Evolutionary conservation across 352 stramenopile genomes (phyloP), one percentile per base, ranked within the genome.

Genomic region (Pilasporangium apinafurcum): DNA sequence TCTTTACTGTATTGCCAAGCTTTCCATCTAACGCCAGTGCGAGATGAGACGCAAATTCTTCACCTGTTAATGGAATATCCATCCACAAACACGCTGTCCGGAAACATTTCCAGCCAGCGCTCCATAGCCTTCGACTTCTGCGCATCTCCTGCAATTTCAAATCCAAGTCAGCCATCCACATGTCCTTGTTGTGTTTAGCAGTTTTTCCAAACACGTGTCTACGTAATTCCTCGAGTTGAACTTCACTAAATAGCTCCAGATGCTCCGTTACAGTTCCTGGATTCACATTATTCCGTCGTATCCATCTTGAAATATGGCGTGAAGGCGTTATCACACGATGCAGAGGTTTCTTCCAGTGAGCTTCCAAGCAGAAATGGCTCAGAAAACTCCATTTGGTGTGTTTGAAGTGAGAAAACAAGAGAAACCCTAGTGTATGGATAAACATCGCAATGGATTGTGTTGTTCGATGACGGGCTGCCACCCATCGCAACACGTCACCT

Each of bases 401-500:
- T 36, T 60, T 57, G 33, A 89, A 87, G 34, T 93, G 82, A 13
- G 51, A 56, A 28, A 85, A 83, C 0, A 81, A 52, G 12, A 90
- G 44, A 7, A 80, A 81, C 18, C 78, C 58, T 9, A 94, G 53
- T 12, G 55, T 69, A 21, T 85, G 63, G 27, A 87, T 41, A 24
- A 94, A 82, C 14, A 63, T 54, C 1, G 63, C 58, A 1, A 92
- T 68, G 8, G 77, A 89, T 18, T 87, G 80, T n/a, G 77, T 71
- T 8, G 59, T 68, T 26, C 65, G 53, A 35, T 86, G 70, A 8
- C 66, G 65, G 8, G 45, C 49, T 1, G 72, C 60, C 9, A 94
- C 48, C 34, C 63, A 56, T 27, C 48, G 64, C 14, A 92, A 43
- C 1, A 83, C 60, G 21, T 69, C 29, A 8, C 79, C 74, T 2